phyloP scores from a whole-genome alignment of 768 basidiomycete genomes.

The Mycena filopes region DNA sequence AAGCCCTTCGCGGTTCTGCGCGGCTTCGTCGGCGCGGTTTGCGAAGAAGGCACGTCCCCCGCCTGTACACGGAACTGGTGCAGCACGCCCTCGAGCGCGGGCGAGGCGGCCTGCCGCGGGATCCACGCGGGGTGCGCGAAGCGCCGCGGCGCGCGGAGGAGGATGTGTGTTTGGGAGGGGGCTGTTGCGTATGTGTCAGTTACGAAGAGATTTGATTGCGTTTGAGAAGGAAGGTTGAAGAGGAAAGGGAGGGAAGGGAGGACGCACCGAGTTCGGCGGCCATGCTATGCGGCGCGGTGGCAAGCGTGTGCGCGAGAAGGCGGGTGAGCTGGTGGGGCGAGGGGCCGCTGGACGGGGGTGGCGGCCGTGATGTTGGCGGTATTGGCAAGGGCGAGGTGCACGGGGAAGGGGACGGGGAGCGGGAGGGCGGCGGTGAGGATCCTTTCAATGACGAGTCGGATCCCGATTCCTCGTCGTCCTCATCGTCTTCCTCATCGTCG shows the following conservation, averaged over 20 bases:
- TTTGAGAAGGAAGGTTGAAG: too few species aligned
- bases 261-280: conserved; percentile 49
- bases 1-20: conserved; percentile 22
- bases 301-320: conserved; percentile 22
- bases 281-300: conserved; percentile 41
- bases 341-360: too few species aligned
- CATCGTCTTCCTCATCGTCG: conserved; percentile 32
- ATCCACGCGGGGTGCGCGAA: conserved; percentile 42
- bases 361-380: background rate
- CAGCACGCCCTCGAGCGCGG: conserved; percentile 51
- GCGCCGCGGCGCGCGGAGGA: conserved; percentile 40
- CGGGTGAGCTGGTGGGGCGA: conserved; percentile 11
- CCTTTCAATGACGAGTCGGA: conserved; percentile 12
- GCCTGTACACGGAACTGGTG: conserved; percentile 53
- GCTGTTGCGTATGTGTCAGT: conserved; percentile 24
- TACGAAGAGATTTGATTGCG: too few species aligned
- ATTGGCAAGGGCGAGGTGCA: conserved; percentile 8
- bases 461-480: conserved; percentile 20
- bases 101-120: conserved; percentile 51
- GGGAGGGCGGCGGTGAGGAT: conserved; percentile 26
- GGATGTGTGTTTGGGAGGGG: conserved; percentile 39
- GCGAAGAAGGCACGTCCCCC: conserved; percentile 20
- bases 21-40: conserved; percentile 34
- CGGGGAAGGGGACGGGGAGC: conserved; percentile 23
- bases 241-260: background rate